phyloP scores from a whole-genome alignment of 495 filamentous ascomycete species.

The Aspergillus sparsus region DNA sequence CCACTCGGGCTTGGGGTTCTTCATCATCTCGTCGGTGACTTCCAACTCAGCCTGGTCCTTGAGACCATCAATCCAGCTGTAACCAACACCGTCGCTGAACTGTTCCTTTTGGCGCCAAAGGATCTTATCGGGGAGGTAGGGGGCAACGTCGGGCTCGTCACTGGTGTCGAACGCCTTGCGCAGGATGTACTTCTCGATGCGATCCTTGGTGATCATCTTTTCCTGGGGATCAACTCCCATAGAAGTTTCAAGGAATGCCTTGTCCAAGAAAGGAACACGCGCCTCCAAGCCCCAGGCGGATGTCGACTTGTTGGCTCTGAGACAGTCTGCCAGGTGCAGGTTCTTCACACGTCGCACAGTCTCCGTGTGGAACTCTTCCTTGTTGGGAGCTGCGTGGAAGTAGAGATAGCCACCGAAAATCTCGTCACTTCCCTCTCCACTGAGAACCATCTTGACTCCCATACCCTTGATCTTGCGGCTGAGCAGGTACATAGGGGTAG shows the following conservation, averaged over 20 bases:
- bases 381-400: conserved; percentile 91
- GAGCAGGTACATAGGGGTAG: conserved; percentile 97
- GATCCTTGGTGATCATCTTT: conserved; percentile 90
- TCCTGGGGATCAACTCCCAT: conserved; percentile 93
- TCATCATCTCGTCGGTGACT: conserved; percentile 94
- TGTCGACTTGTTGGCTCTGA: conserved; percentile 98
- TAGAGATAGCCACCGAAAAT: conserved; percentile 99
- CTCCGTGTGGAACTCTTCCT: conserved; percentile 89
- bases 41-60: conserved; percentile 89
- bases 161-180: conserved; percentile 95
- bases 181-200: conserved; percentile 95
- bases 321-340: conserved; percentile 90
- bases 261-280: conserved; percentile 96
- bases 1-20: conserved; percentile 95
- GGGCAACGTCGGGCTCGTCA: conserved; percentile 71
- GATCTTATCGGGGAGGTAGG: conserved; percentile 92
- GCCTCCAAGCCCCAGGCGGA: conserved; percentile 99
- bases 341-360: conserved; percentile 91
- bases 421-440: conserved; percentile 94
- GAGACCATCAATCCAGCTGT: conserved; percentile 97
- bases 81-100: conserved; percentile 97
- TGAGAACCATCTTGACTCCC: conserved; percentile 99
- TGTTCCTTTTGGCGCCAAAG: conserved; percentile 99
- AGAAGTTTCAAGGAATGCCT: conserved; percentile 84
- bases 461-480: conserved; percentile 98